Conservation (phyloP, 106 monocot species). For the Dioscorea dumetorum region DNA sequence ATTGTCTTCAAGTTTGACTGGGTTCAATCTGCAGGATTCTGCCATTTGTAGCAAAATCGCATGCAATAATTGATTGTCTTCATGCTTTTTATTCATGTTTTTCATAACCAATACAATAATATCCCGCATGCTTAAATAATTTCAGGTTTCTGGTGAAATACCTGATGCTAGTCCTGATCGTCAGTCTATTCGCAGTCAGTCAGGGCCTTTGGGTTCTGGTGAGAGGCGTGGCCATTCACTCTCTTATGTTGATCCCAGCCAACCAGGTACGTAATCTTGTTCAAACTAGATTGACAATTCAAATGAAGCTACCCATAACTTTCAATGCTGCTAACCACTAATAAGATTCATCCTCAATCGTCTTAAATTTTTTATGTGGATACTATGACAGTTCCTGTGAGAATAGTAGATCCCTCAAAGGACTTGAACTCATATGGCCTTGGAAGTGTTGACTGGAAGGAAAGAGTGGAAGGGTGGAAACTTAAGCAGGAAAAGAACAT, state of each 20-base stretch:
- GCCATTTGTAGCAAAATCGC: too few species aligned
- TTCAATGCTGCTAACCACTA: too few species aligned
- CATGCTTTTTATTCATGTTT: too few species aligned
- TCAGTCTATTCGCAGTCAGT: slow-evolving; percentile 62
- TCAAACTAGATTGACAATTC: neutral
- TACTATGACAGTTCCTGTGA: slow-evolving; percentile 68
- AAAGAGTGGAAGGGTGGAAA: slow-evolving; percentile 94
- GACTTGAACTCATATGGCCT: slow-evolving; percentile 92
- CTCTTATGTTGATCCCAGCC: slow-evolving; percentile 77
- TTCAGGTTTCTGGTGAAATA: slow-evolving; percentile 89
- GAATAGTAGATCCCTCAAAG: slow-evolving; percentile 96
- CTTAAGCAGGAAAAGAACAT: slow-evolving; percentile 82
- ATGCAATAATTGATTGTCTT: too few species aligned
- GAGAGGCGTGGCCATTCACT: slow-evolving; percentile 34
- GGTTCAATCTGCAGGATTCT: too few species aligned
- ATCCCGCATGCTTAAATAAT: neutral
- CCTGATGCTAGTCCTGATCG: slow-evolving; percentile 80
- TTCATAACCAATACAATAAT: too few species aligned
- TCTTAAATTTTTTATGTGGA: neutral
- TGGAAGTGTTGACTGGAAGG: slow-evolving; percentile 91
- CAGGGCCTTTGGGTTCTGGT: slow-evolving; percentile 36
- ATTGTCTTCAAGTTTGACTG: too few species aligned
- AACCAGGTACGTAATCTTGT: slow-evolving; percentile 44
- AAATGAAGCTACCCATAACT: too few species aligned
- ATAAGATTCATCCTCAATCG: too few species aligned